A percentile compares a stretch with the other conserved stretches of the same genome.
Conservation (phyloP, 768 basidiomycete genomes). For the Thelephora ganbajun region DNA sequence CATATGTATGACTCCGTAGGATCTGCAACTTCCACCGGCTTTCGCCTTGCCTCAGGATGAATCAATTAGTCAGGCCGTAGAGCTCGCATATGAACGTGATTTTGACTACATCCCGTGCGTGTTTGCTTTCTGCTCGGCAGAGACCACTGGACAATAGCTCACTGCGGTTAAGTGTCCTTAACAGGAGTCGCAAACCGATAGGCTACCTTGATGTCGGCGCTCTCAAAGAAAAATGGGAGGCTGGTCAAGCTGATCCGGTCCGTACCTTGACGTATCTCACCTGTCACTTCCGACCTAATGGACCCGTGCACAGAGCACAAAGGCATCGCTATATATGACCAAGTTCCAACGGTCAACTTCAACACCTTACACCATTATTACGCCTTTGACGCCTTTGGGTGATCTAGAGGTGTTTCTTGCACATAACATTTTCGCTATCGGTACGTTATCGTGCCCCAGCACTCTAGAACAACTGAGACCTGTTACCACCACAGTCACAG, state of each 20-base stretch:
- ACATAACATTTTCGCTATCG: slow-evolving; percentile 61
- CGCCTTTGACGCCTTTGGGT: slow-evolving; percentile 62
- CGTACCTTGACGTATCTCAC: slow-evolving; percentile 15
- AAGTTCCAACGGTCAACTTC: slow-evolving; percentile 51
- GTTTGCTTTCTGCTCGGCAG: neutral
- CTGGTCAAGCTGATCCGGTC: slow-evolving; percentile 57
- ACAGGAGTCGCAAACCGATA: slow-evolving; percentile 54
- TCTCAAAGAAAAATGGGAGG: slow-evolving; percentile 70
- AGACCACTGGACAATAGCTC: neutral
- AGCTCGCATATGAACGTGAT: slow-evolving; percentile 85
- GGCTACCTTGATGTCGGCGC: slow-evolving; percentile 74
- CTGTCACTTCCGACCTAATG: neutral
- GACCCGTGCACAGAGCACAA: slow-evolving; percentile 38
- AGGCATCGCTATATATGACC: slow-evolving; percentile 55
- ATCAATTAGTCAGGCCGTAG: slow-evolving; percentile 62
- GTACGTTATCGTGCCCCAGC: slow-evolving; percentile 21
- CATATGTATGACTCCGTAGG: slow-evolving; percentile 23
- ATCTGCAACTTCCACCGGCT: slow-evolving; percentile 76
- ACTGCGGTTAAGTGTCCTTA: slow-evolving; percentile 45
- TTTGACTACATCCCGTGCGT: slow-evolving; percentile 86
- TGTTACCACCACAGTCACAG: slow-evolving; percentile 47
- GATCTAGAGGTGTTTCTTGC: slow-evolving; percentile 74
- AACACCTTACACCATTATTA: slow-evolving; percentile 67
- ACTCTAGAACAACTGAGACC: neutral
- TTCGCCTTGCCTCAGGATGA: slow-evolving; percentile 67